Evolutionary conservation across 192 early-diverging fungal species (phyloP), one percentile per base, ranked within the genome.

Genomic region (Coemansia sp.): DNA sequence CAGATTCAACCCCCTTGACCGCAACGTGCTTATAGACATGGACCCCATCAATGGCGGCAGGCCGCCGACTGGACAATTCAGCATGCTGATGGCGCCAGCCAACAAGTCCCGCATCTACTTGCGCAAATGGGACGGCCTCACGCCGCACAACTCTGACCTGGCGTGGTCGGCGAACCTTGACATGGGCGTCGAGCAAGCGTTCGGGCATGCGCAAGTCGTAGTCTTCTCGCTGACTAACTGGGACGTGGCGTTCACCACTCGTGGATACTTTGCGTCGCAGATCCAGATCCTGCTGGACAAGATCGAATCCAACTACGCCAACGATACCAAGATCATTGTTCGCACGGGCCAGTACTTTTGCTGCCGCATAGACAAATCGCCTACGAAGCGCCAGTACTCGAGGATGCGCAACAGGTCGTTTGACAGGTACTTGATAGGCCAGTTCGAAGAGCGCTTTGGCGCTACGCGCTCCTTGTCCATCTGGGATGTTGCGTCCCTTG

Each of bases 331-430:
- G 34, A 70, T 79, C 32, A 59, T 82, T 10, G 74, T 80, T n/a
- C 76, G 83, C 35, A 67, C 76, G 2, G 70, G 80, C 3, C 83
- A 85, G 62, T 74, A 82, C 45, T 80, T 57, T 58, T 82, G 83
- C 62, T 81, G 83, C 48, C 73, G 69, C 20, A 45, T 70, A 0
- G 83, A 85, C 59, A 1, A 48, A 59, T 6, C 40, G 2, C 40
- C 25, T 9, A 65, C 65, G 29, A 9, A 42, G 13, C 70, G 83
- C 25, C 33, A 57, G 20, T 63, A 68, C 61, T 58, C 67, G 2
- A 53, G 41, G 61, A 55, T 58, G 53, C 80, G 38, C 46, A 46
- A 11, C 33, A 67, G 25, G 52, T 63, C 20, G 5, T 61, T 61
- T 45, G 48, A 58, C 40, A 70, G 53, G 63, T 63, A 54, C 66